phyloP scores from a whole-genome alignment of 2,329 filamentous ascomycete genomes.

The Ceratocystiopsis minuta region DNA sequence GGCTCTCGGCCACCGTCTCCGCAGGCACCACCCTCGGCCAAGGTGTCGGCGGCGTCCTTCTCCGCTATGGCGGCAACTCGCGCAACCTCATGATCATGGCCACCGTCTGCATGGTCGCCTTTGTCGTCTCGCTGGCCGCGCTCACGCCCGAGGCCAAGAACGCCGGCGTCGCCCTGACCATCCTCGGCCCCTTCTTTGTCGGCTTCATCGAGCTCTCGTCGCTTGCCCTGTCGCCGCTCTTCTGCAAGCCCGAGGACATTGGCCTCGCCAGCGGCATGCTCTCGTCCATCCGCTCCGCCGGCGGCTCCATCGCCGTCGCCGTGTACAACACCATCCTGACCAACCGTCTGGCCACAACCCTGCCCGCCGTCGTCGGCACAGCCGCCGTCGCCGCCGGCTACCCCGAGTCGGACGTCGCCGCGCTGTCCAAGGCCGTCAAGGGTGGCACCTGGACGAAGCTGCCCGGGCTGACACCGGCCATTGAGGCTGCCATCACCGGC shows the following conservation, averaged over 20 bases:
- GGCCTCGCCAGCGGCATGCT: conserved; percentile 22
- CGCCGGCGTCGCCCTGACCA: conserved; percentile 17
- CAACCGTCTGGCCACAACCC: conserved; percentile 16
- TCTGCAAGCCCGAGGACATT: conserved; percentile 21
- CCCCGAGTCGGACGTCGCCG: not conserved
- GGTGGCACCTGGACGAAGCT: conserved; percentile 2
- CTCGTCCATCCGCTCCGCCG: conserved; percentile 20
- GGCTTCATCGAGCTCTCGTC: conserved; percentile 19
- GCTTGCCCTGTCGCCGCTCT: conserved; percentile 18
- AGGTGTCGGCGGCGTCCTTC: conserved; percentile 15
- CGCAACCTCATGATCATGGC: conserved; percentile 20
- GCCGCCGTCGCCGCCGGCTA: conserved; percentile 19
- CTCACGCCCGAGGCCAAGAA: conserved; percentile 16
- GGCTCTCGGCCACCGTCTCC: conserved; percentile 19
- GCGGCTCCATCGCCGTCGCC: conserved; percentile 17
- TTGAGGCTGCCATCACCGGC: not conserved
- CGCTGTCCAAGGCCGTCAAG: not conserved
- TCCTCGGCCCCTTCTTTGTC: conserved; percentile 20
- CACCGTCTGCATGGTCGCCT: conserved; percentile 19
- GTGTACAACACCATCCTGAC: conserved; percentile 18
- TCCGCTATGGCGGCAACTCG: conserved; percentile 18
- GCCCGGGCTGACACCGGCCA: not conserved
- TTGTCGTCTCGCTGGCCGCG: conserved; percentile 17
- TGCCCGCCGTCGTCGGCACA: conserved; percentile 15
- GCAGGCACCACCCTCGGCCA: conserved; percentile 18